Percentiles rank a stretch among this genome's conserved stretches.
Conservation (phyloP, 2,329 filamentous ascomycete species). For the Pseudocercospora crystallina region DNA sequence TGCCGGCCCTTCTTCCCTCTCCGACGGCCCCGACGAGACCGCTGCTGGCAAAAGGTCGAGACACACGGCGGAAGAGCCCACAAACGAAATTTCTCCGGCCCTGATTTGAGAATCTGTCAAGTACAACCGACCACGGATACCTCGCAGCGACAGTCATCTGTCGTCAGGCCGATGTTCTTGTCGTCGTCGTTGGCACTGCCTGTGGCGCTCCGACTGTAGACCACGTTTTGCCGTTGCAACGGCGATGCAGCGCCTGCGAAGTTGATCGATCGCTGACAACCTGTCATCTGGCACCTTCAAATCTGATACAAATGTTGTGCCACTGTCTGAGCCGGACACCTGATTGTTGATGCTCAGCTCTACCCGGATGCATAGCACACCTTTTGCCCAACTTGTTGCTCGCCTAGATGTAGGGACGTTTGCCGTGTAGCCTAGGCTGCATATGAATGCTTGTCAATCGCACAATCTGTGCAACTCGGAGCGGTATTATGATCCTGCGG, state of each 20-base stretch:
- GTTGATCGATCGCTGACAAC: slow-evolving; percentile 16
- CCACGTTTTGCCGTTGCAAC: slow-evolving; percentile 17
- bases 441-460: slow-evolving; percentile 12
- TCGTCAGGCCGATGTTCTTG: slow-evolving; percentile 9
- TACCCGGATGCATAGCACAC: slow-evolving; percentile 5
- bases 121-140: slow-evolving; percentile 7
- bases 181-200: neutral
- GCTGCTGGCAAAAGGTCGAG: too few relatives aligned
- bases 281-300: slow-evolving; percentile 17
- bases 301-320: slow-evolving; percentile 15
- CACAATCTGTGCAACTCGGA: slow-evolving; percentile 13
- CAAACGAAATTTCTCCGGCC: slow-evolving; percentile 1
- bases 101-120: neutral
- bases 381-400: slow-evolving; percentile 7
- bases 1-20: too few relatives aligned
- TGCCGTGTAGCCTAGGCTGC: slow-evolving; percentile 9
- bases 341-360: slow-evolving; percentile 14
- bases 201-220: slow-evolving; percentile 2
- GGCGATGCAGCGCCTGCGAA: slow-evolving; percentile 5
- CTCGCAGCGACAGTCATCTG: neutral
- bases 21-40: too few relatives aligned
- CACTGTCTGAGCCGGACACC: slow-evolving; percentile 7
- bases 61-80: neutral
- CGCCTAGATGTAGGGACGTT: slow-evolving; percentile 11
- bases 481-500: slow-evolving; percentile 2